phyloP scores from a whole-genome alignment of 106 monocot species.

The Iris macrosiphon region DNA sequence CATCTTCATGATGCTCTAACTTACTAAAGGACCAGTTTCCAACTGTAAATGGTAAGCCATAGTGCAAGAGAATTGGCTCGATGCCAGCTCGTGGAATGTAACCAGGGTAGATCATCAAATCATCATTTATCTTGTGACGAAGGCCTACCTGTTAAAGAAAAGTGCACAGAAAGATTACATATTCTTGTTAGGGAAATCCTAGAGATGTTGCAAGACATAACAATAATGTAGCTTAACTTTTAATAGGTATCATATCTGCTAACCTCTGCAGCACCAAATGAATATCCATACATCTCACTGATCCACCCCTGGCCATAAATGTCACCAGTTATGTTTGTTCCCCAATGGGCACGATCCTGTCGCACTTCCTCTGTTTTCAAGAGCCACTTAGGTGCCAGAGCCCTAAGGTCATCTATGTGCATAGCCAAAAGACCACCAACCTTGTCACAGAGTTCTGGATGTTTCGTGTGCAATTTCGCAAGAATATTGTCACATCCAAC shows the following conservation, averaged over 20 bases:
- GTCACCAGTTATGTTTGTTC: slow-evolving; percentile 91
- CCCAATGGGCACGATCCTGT: slow-evolving; percentile 86
- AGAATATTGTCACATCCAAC: slow-evolving; percentile 94
- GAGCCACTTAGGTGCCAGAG: slow-evolving; percentile 89
- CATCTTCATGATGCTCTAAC: slow-evolving; percentile 84
- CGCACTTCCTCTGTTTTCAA: slow-evolving; percentile 97
- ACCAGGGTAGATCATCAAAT: slow-evolving; percentile 95
- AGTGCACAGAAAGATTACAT: not conserved
- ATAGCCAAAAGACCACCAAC: slow-evolving; percentile 94
- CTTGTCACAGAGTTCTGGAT: slow-evolving; percentile 95
- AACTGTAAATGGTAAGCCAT: slow-evolving; percentile 87
- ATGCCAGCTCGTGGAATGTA: slow-evolving; percentile 68
- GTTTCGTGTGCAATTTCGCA: slow-evolving; percentile 76
- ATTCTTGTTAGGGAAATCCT: not conserved
- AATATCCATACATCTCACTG: slow-evolving; percentile 99
- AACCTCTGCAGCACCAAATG: slow-evolving; percentile 99
- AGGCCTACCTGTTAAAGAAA: slow-evolving; percentile 71
- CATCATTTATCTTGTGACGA: slow-evolving; percentile 89
- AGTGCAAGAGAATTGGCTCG: slow-evolving; percentile 87
- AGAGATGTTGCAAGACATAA: slow-evolving; percentile 5
- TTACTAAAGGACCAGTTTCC: slow-evolving; percentile 96
- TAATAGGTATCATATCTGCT: slow-evolving; percentile 4
- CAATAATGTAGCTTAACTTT: not conserved
- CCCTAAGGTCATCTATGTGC: slow-evolving; percentile 94
- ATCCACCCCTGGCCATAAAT: slow-evolving; percentile 95